Evolutionary conservation across 1,284 basidiomycete genomes (phyloP), one percentile per base, ranked within the genome.

Genomic region (Ustilago vetiveriae): DNA sequence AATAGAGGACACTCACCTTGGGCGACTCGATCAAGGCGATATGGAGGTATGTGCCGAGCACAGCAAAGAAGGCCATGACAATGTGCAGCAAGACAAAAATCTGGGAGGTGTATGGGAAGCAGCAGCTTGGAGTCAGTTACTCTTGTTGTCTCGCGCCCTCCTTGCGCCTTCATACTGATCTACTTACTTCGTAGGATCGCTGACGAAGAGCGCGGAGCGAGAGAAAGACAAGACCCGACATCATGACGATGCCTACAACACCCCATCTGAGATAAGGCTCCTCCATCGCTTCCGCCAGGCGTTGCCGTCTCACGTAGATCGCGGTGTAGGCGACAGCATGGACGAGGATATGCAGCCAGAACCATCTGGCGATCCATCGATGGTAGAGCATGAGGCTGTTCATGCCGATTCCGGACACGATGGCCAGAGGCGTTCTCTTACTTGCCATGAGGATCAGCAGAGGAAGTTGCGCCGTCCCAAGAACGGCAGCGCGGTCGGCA

Each of bases 351-450:
- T 80, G 72, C 5, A 69, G 3, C 43, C 64, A 74, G 43, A 74
- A 72, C 24, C 76, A 48, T 4, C 81, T 44, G 1, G 79, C 76
- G 8, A 83, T 67, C 79, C 79, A 82, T 9, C 82, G 74, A 33
- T 83, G 82, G 23, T 76, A 76, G 2, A 82, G 62, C 56, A 82
- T 79, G 22, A 76, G 50, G 11, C 70, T 76, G 32, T 76, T 70
- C 64, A 80, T 82, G 29, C 55, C 17, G 30, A 78, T 50, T 3
- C 78, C 71, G 0, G 73, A 74, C 37, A 82, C 21, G 49, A 74
- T 72, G 2, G 72, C 56, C 6, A 82, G 19, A 16, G 80, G 72
- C 16, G 75, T 80, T 49, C 82, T 75, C 8, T 82, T 72, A n/a
- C 76, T 78, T 0, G 80, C 76, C 36, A 82, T 72, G 13, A 82